Evolutionary conservation across 495 filamentous ascomycete species (phyloP), one percentile per base, ranked within the genome.

Genomic region (Penicillium bialowiezense): DNA sequence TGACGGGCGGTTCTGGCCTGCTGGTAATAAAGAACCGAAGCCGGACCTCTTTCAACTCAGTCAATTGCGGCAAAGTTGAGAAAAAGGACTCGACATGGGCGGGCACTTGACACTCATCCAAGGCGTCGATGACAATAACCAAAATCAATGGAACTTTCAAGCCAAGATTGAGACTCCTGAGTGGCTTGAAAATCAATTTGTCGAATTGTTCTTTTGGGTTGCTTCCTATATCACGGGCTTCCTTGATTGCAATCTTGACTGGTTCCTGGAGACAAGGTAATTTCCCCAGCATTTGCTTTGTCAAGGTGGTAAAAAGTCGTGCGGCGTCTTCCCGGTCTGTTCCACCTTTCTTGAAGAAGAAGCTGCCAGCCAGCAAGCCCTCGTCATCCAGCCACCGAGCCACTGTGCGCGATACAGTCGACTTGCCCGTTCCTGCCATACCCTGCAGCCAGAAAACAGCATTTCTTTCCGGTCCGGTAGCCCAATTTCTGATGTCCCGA

Each of bases 301-400:
- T 65, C 18, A 81, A 68, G 1, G 73, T 76, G 1, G 74, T 51
- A 42, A 79, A 72, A 41, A 80, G 55, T 26, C 58, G 63, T 3
- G 10, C 43, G 4, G 70, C 68, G 12, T 51, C 60, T 5, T 58
- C 64, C 36, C 64, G 60, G 38, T 78, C 71, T 2, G 66, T 61
- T 3, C 69, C 63, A n/a, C 71, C 67, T 52, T 63, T 68, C 26
- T 71, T 74, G 58, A 80, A 80, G 58, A 80, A 75, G 58, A 78
- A 77, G 54, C 65, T 41, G 54, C 66, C 57, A 64, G 60, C 15
- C 39, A n/a, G 35, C n/a, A 37, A 14, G 15, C 15, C 4, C 35
- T 37, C 4, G 7, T 5, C 7, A 3, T 37, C 0, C 2, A 37
- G 35, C n/a, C 35, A 1, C 13, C 14, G 28, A 6, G 64, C 66